Percentiles rank a stretch among this genome's conserved stretches.
phyloP scores from a whole-genome alignment of 805 yeast species.

The Nakazawaea molendinolei region DNA sequence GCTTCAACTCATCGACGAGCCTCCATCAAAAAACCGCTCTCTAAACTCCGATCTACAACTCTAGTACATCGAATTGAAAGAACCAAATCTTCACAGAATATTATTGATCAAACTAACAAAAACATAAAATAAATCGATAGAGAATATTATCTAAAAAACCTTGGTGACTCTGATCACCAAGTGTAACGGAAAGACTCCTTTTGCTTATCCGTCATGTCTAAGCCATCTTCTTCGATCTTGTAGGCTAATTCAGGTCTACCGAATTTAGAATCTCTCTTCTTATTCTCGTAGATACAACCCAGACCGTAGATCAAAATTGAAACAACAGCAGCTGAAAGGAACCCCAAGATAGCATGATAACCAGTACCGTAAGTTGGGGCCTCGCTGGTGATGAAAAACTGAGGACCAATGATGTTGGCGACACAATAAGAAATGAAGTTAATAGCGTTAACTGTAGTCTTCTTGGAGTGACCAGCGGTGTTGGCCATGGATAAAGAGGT shows the following conservation, averaged over 20 bases:
- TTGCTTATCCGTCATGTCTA: constrained; percentile 15
- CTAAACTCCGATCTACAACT: too few species aligned
- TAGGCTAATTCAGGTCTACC: constrained; percentile 6
- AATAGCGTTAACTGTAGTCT: constrained; percentile 37
- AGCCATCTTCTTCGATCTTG: constrained; percentile 11
- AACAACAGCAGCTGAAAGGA: constrained; percentile 6
- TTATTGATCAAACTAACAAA: neutral
- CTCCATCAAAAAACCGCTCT: too few species aligned
- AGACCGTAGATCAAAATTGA: constrained; percentile 11
- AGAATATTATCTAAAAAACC: neutral
- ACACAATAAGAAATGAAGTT: constrained; percentile 39
- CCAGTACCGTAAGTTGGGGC: constrained; percentile 34
- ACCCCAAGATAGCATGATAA: constrained; percentile 17
- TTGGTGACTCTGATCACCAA: constrained; percentile 13
- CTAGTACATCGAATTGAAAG: too few species aligned
- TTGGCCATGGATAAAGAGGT: constrained; percentile 26
- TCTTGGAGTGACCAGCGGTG: constrained; percentile 46
- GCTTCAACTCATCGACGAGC: too few species aligned
- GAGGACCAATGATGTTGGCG: constrained; percentile 50
- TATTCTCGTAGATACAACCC: constrained; percentile 12
- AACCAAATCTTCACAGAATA: too few species aligned
- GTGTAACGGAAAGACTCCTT: constrained; percentile 15
- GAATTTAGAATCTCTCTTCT: constrained; percentile 10
- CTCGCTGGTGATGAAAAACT: constrained; percentile 42
- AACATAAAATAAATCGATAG: neutral